Conservation (phyloP, 192 early-diverging fungal species). For the Gonapodya prolifera region DNA sequence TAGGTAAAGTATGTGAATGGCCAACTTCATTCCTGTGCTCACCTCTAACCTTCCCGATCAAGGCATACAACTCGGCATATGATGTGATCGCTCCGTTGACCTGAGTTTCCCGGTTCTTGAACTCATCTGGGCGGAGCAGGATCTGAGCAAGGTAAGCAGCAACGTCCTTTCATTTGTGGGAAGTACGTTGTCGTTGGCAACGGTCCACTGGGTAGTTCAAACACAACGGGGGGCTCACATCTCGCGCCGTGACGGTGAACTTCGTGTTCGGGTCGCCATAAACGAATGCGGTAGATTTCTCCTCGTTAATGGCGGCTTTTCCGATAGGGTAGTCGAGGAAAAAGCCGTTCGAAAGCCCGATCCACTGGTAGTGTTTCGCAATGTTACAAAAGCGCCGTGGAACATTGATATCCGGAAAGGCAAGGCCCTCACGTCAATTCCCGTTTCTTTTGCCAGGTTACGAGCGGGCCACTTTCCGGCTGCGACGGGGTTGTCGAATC, state of each 20-base stretch:
- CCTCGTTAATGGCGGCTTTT: background rate
- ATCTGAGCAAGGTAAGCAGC: background rate
- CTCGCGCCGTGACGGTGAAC: background rate
- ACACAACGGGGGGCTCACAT: background rate
- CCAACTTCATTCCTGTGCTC: too few relatives aligned
- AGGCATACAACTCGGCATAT: background rate
- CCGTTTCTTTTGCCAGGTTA: background rate
- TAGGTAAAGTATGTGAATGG: too few relatives aligned
- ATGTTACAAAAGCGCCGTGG: background rate
- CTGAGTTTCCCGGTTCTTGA: background rate
- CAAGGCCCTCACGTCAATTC: background rate
- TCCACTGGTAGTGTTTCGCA: background rate
- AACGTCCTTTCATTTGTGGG: background rate
- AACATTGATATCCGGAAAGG: background rate
- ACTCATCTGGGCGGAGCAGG: background rate
- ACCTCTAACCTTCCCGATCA: background rate
- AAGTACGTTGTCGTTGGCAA: background rate
- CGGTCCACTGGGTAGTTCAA: background rate
- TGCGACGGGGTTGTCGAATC: too few relatives aligned
- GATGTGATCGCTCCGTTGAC: background rate
- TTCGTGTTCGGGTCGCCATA: background rate
- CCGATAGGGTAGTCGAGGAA: background rate
- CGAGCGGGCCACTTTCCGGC: background rate
- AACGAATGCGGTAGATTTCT: background rate
- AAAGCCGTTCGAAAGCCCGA: background rate